Percentiles rank a stretch among this genome's conserved stretches.
Conservation (phyloP, 192 early-diverging fungal species). For the Rhizoclosmatium globosum region DNA sequence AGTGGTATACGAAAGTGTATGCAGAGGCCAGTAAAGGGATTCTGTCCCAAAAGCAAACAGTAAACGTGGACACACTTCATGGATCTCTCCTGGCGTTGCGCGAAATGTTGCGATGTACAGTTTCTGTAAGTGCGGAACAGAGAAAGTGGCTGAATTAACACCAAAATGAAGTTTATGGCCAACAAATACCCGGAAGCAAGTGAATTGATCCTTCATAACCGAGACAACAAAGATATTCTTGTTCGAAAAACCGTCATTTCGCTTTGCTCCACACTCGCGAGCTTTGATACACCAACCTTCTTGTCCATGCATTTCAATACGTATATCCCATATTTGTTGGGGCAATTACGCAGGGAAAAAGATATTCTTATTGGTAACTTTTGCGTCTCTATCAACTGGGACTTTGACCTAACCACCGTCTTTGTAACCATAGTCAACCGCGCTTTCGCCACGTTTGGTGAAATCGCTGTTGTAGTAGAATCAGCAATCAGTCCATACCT, state of each 20-base stretch:
- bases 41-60: conserved; percentile 31
- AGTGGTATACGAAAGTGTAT: conserved; percentile 72
- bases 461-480: conserved; percentile 74
- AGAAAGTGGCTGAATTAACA: neutral
- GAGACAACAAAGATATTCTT: conserved; percentile 72
- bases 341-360: conserved; percentile 63
- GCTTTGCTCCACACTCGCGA: conserved; percentile 77
- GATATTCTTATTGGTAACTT: conserved; percentile 54
- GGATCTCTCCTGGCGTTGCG: conserved; percentile 77
- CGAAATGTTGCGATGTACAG: conserved; percentile 76
- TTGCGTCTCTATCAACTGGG: neutral
- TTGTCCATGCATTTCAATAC: conserved; percentile 63
- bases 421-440: conserved; percentile 35
- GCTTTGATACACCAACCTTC: conserved; percentile 74
- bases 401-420: conserved; percentile 13
- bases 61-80: conserved; percentile 71
- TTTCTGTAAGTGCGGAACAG: conserved; percentile 56
- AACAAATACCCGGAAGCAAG: conserved; percentile 70
- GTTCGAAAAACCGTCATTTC: conserved; percentile 77
- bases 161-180: conserved; percentile 72
- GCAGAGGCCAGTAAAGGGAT: conserved; percentile 76
- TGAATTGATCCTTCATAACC: conserved; percentile 72
- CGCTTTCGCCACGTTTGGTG: conserved; percentile 79
- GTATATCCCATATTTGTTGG: conserved; percentile 72
- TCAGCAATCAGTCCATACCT: conserved; percentile 76